Base-by-base conservation (phyloP, 371 early-diverging fungal genomes). In the Apophysomyces variabilis region DNA sequence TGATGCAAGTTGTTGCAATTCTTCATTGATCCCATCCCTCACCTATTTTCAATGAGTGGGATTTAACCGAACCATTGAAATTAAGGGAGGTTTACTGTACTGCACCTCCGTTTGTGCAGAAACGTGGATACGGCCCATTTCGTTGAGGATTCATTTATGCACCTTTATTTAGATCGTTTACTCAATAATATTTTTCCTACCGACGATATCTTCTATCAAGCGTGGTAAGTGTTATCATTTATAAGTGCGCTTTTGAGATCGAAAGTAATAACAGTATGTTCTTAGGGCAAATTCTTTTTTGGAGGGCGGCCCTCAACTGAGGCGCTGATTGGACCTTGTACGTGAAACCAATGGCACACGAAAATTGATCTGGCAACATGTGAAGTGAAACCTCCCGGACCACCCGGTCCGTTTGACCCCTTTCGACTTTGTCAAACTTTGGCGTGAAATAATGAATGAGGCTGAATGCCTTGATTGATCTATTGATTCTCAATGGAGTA, bases 381-480 rank as follows among this genome's bases (percentile, higher is more conserved):
- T 4, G 60, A 60, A 45, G 41, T 60, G 26, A 60, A 60, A n/a
- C 60, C 43, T 14, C 45, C 14, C 13, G 13, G 26, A 14, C 36
- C 45, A 60, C 44, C 26, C 11, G 60, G 45, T 13, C 14, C 7
- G 16, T 3, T 35, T 14, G 61, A 44, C 32, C 5, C 36, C 6
- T 61, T 61, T 46, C 6, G 61, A 46, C 1, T 61, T 61, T 26
- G 35, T 61, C 7, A 61, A 61, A 26, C 61, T 18, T 61, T 43
- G 61, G 61, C n/a, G 35, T 61, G 26, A 46, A 46, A 44, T 32
- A 46, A 35, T 43, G 14, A 3, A 11, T 12, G 7, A 61, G 13
- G 46, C 13, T 61, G 26, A 46, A 61, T 45, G 26, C 43, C 4
- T 36, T 44, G 16, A 44, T 43, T 26, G 36, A 13, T 43, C n/a